Conservation (phyloP, 257 asterid species). For the Plantago major region DNA sequence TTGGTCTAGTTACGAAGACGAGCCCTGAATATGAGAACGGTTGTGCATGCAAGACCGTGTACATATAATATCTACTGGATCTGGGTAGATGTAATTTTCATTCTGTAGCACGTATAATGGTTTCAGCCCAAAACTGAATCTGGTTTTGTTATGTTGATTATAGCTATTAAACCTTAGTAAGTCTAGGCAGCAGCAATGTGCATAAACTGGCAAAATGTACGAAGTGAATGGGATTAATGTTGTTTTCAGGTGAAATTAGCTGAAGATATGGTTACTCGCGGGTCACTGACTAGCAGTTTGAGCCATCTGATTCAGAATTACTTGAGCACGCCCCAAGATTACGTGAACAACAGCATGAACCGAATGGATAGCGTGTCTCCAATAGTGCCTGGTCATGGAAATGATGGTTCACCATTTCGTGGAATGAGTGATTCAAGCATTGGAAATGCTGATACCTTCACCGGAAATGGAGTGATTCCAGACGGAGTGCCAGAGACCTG, state of each 20-base stretch:
- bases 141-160: no score
- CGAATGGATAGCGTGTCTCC: constrained; percentile 39
- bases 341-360: constrained; percentile 27
- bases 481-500: constrained; percentile 49
- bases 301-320: constrained; percentile 75
- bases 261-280: constrained; percentile 77
- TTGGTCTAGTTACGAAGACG: no score
- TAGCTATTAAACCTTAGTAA: no score
- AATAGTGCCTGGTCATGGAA: constrained; percentile 28
- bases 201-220: no score
- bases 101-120: no score
- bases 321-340: constrained; percentile 47
- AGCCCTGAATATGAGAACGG: no score
- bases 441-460: constrained; percentile 31
- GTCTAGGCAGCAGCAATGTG: no score
- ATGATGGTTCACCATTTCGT: constrained; percentile 29
- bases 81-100: no score
- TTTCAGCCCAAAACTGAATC: no score
- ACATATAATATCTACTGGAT: no score
- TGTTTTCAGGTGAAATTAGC: constrained; percentile 75
- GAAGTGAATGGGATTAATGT: not conserved
- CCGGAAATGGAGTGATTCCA: constrained; percentile 30
- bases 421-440: constrained; percentile 30
- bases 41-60: no score
- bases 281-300: constrained; percentile 65